Evolutionary conservation across 352 stramenopile species (phyloP), one percentile per base, ranked within the genome.

Genomic region (Elongisporangium anandrum): DNA sequence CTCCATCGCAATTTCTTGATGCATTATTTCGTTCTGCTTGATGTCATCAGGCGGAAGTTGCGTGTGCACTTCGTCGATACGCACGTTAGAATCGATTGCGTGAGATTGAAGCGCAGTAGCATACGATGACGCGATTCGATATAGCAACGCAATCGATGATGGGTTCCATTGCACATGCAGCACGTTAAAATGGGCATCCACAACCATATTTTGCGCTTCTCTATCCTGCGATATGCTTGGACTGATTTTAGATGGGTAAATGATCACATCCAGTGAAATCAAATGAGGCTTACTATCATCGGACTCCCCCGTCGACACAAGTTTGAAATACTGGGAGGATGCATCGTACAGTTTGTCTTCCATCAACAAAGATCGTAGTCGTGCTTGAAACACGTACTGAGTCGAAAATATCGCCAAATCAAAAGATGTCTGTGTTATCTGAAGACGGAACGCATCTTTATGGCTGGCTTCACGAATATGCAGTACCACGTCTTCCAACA

Each of bases 151-250:
- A 58, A 94, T 83, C 0, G 85, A 94, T 23, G 85, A 92, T 26
- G 85, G 85, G 56, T 94, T 94, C 85, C 85, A 94, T 56, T 94
- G 85, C 23, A 94, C 24, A 60, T 91, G 68, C 16, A 94, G 60
- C 22, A 90, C 73, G 60, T 88, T 88, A 22, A 88, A 88, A 0
- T 85, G 69, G 24, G 85, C 57, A 54, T 86, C 70, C 1, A 86
- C 66, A 12, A 90, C 64, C 50, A 76, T 59, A 49, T 54, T 60
- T 16, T 56, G 22, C 41, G 24, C 53, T 52, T 49, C 45, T 22
- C 52, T 39, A 16, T 72, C 61, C 3, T 53, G 29, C 9, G 66
- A 45, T 17, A 12, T 45, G 6, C 26, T 38, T 9, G 26, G 12
- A 45, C 34, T 45, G 1, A 12, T 45, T 10, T 47, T 45, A 10